A percentile compares a stretch with the other conserved stretches of the same genome.
These are phyloP conservation scores for Aspergillus carbonarius DNA, from an alignment of 2,329 filamentous ascomycete genomes.

Conservation along the genomic window DNA sequence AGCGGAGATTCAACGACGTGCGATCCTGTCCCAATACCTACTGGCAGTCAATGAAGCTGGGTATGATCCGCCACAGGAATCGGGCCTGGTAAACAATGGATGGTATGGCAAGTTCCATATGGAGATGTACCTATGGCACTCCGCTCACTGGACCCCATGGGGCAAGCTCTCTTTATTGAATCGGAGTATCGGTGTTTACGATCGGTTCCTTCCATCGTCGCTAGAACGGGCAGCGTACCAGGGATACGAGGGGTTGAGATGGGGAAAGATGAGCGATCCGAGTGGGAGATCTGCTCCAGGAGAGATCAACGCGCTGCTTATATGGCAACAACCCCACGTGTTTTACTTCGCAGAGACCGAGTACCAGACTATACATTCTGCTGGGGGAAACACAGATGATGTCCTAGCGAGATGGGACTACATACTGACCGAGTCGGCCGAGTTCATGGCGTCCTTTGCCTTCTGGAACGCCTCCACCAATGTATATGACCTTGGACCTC, in stretches of 20 bases:
- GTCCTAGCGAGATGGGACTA: conserved; percentile 53
- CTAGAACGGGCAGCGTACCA: conserved; percentile 37
- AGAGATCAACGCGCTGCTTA: conserved; percentile 60
- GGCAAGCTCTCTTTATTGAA: neutral
- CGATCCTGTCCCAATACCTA: conserved; percentile 56
- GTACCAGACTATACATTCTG: conserved; percentile 48
- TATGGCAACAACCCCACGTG: conserved; percentile 64
- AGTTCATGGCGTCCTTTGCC: conserved; percentile 61
- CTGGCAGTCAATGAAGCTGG: conserved; percentile 49
- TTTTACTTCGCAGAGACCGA: conserved; percentile 61
- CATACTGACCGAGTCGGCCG: conserved; percentile 52
- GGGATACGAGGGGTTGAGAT: conserved; percentile 47
- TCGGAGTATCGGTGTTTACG: conserved; percentile 34
- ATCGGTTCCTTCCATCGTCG: conserved; percentile 44
- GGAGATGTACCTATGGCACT: conserved; percentile 58
- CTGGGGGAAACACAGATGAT: neutral
- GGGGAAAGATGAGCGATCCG: conserved; percentile 60
- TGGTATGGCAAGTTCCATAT: conserved; percentile 60
- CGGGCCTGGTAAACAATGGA: conserved; percentile 54
- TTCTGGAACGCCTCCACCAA: conserved; percentile 54
- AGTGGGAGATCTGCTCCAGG: conserved; percentile 57
- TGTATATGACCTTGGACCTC: conserved; percentile 55
- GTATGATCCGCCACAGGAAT: conserved; percentile 26
- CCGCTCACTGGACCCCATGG: conserved; percentile 45
- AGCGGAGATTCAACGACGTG: conserved; percentile 53